Base-by-base conservation (phyloP, 352 stramenopile genomes). In the Bremia lactucae region DNA sequence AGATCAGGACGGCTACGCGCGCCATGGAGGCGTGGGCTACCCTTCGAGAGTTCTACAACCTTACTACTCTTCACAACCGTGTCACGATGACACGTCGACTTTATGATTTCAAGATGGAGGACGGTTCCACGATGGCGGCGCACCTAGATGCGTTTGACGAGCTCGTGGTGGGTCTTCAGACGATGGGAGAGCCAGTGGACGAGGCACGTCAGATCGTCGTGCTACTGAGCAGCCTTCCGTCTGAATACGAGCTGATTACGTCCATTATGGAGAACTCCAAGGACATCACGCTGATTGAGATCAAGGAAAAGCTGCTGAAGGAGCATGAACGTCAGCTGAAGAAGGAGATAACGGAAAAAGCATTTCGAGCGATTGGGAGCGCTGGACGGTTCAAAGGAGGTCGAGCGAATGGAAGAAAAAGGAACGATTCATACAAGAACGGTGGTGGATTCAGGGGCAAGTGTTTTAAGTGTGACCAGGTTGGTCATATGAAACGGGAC, bases 31-130 rank as follows among this genome's bases (percentile, higher is more conserved):
- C 26, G 10, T 33, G 26, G 9, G 26, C 9, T 15, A 33, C 9
- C 26, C 26, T n/a, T 13, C 26, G 26, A 8, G 26, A 33, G 13
- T 33, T 33, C 9, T 33, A 5, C 26, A 33, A 33, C 14, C 26
- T 8, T 13, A 15, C 26, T 8, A 62, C 42, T 15, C 39, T 68
- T 10, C 36, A 69, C 25, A 68, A 69, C 35, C 48, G 49, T 15
- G 34, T 65, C 0, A 22, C 26, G 7, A 28, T 68, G 14, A 63
- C 62, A 5, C 15, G 26, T 4, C 39, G 29, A 0, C 21, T 64
- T 0, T 13, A 5, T 13, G 26, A 33, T 8, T 33, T 33, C 26
- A 33, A 33, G 26, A 33, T 33, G 26, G 26, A 33, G 14, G 14
- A 13, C 14, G 26, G 4, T 8, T 5, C 4, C 13, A 33, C 9